Percentiles rank a stretch among this genome's conserved stretches.
These are phyloP conservation scores for Flammula alnicola DNA, from an alignment of 1,284 basidiomycete genomes.

Conservation along the genomic window DNA sequence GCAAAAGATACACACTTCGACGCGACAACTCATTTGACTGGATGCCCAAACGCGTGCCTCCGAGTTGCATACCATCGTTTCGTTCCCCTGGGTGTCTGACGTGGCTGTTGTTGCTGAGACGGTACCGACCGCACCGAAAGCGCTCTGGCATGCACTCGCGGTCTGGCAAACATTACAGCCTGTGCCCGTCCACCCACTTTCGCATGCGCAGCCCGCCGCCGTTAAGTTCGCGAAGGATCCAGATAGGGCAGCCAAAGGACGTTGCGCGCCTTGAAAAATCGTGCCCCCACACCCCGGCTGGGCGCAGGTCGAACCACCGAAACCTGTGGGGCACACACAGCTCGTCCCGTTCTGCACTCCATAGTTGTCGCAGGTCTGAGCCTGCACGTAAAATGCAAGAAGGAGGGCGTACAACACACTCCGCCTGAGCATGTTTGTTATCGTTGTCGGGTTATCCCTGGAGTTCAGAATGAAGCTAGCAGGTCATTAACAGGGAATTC, in stretches of 20 bases:
- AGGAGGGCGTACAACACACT: slow-evolving; percentile 17
- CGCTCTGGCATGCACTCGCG: slow-evolving; percentile 63
- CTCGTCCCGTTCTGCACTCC: slow-evolving; percentile 57
- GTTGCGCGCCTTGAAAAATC: slow-evolving; percentile 71
- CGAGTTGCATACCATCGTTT: slow-evolving; percentile 68
- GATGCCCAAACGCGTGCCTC: slow-evolving; percentile 65
- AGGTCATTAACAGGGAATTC: slow-evolving; percentile 2
- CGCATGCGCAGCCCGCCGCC: slow-evolving; percentile 64
- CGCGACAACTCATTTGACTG: slow-evolving; percentile 75
- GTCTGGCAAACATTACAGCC: slow-evolving; percentile 79
- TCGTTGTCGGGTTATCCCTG: slow-evolving; percentile 1
- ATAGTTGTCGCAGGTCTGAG: slow-evolving; percentile 73
- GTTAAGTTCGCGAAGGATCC: slow-evolving; percentile 66
- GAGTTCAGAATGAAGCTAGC: too few species aligned
- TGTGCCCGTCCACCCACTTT: slow-evolving; percentile 74
- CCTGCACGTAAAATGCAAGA: slow-evolving; percentile 32
- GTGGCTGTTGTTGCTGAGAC: slow-evolving; percentile 34
- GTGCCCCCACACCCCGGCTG: slow-evolving; percentile 78
- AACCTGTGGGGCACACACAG: slow-evolving; percentile 80
- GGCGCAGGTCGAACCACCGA: slow-evolving; percentile 72
- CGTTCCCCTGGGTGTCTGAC: slow-evolving; percentile 44
- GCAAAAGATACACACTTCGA: slow-evolving; percentile 57
- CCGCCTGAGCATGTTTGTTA: slow-evolving; percentile 14
- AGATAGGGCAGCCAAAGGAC: slow-evolving; percentile 52
- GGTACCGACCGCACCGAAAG: slow-evolving; percentile 47